Evolutionary conservation across 176 grass and related monocot species (phyloP), one percentile per base, ranked within the genome.

Genomic region (Eleusine indica): DNA sequence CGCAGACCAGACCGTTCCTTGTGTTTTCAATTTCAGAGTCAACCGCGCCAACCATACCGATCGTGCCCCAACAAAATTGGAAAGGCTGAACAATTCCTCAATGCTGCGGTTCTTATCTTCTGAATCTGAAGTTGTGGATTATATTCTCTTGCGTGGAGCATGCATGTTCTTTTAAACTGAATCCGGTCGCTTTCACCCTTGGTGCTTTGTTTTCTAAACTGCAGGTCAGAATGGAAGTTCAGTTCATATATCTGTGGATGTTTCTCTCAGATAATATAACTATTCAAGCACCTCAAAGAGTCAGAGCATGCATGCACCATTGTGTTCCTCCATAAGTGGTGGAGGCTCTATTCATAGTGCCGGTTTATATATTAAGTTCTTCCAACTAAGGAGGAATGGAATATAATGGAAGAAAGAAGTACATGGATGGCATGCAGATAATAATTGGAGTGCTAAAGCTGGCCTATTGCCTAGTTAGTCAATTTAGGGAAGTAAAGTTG

Each of bases 91-190:
- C 38, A 65, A 69, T 75, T 80, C 43, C n/a, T 37, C 29, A 43
- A 70, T 77, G 40, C 30, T 47, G 11, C 21, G 21, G 8, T 63
- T 9, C 71, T 76, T 76, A 76, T 81, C 77, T 70, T 85, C 71
- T 71, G 71, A 71, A 76, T 62, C 44, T 52, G 6, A 64, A 77
- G 32, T 19, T 53, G 46, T 63, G 30, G 43, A 28, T 71, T 76
- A 58, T 43, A 73, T 73, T 69, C 9, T 30, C 28, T 21, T 68
- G 69, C 75, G 10, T 84, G 69, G 49, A 68, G n/a, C 70, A 76
- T 53, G 82, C 77, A 5, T 47, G 28, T 44, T 81, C 70, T 56
- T 85, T 89, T 89, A 67, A 89, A 58, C 75, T 71, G n/a, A 57
- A 86, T 21, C 47, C 1, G 4, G 46, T 77, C 56, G 78, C 53